Base-by-base conservation (phyloP, 2,329 filamentous ascomycete species). In the Sarocladium brachiariae region DNA sequence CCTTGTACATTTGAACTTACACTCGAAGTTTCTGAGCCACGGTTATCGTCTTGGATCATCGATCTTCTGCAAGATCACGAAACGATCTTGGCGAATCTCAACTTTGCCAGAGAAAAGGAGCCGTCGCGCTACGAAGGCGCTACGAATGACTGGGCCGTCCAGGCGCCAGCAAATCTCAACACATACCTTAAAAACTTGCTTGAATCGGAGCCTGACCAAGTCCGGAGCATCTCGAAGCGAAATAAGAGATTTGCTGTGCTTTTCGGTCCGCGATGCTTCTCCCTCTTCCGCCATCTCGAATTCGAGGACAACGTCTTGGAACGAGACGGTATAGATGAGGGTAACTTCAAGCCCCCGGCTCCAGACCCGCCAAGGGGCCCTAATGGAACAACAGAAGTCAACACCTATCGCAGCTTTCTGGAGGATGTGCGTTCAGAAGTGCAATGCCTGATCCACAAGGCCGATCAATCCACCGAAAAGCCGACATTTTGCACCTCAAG, bases 221-320 rank as follows among this genome's bases (percentile, higher is more conserved):
- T 60, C 0, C 65, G 73, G 39, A 74, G 65, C 47, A 79, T 82
- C 31, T 76, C 77, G 2, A 75, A 75, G 50, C 65, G 77, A 1
- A 82, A 82, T 56, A 81, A 80, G 59, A 71, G 74, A 13, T 81
- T 81, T 50, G 64, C 65, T 23, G 72, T 80, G 2, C 66, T 78
- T 6, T 80, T 81, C 51, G 75, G 77, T 0, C 66, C 68, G 4
- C 70, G 73, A 3, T 76, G 75, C 48, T 71, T 74, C 41, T 59
- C 63, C 19, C 67, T 81, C 11, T 76, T 81, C 56, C 64, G 63
- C 13, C 68, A 68, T 11, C 63, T 82, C 4, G 76, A 73, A 10
- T 81, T 80, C 41, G 56, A 62, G 2, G 73, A 77, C 56, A 60
- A 64, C 2, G 50, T 61, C 2, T 23, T 48, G 6, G 31, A 43